These are phyloP conservation scores for Poronia punctata DNA, from an alignment of 495 filamentous ascomycete genomes.

Conservation along the genomic window DNA sequence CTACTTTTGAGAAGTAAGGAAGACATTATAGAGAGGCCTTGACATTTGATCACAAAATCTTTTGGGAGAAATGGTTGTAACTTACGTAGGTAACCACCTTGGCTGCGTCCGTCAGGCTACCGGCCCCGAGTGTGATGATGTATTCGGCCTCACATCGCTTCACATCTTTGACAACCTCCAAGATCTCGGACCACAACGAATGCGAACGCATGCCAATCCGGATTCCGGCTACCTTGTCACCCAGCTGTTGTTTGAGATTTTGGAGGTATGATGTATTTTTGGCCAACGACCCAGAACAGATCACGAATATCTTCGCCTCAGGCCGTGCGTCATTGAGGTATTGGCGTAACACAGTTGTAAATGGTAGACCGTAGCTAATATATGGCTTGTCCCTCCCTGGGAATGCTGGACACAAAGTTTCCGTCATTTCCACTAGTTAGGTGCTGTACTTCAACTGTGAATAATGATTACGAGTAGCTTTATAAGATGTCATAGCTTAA, in stretches of 20 bases:
- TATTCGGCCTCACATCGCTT: constrained; percentile 39
- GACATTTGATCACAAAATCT: too few species aligned
- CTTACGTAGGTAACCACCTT: constrained; percentile 50
- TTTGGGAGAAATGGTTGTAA: not conserved
- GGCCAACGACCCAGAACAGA: constrained; percentile 47
- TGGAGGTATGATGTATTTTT: constrained; percentile 42
- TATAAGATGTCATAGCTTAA: too few species aligned
- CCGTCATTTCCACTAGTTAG: too few species aligned
- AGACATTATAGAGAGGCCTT: too few species aligned
- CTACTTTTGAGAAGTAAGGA: not conserved
- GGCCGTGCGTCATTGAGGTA: constrained; percentile 24
- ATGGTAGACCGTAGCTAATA: constrained; percentile 30
- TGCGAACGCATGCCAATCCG: constrained; percentile 51
- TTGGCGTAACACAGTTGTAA: constrained; percentile 24
- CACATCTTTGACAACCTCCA: constrained; percentile 44
- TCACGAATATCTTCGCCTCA: constrained; percentile 48
- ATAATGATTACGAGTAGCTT: too few species aligned
- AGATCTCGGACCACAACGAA: constrained; percentile 51
- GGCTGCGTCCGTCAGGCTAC: constrained; percentile 52
- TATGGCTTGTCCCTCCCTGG: constrained; percentile 14
- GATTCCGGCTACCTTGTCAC: constrained; percentile 38
- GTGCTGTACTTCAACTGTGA: too few species aligned
- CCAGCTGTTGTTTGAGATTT: constrained; percentile 32
- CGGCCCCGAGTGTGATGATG: constrained; percentile 51
- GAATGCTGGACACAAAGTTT: constrained; percentile 20